phyloP scores from a whole-genome alignment of 192 early-diverging fungal genomes.

The Chytriomyces sp. region DNA sequence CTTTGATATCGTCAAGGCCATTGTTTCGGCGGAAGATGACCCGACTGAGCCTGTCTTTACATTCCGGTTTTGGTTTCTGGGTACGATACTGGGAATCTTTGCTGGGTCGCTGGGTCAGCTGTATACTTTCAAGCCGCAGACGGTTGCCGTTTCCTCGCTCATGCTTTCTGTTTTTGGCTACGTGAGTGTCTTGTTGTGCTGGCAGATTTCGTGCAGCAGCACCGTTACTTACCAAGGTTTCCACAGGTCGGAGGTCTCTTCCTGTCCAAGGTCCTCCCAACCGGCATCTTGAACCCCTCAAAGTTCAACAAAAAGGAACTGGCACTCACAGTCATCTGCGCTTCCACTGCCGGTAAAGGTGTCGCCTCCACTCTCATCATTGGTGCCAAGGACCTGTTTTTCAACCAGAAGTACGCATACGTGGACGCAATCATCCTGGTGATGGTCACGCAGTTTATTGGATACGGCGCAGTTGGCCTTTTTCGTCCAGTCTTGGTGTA shows the following conservation, averaged over 20 bases:
- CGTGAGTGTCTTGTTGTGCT: not conserved
- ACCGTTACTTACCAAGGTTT: no score
- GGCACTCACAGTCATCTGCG: constrained; percentile 66
- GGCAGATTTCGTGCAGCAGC: not conserved
- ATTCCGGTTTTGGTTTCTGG: constrained; percentile 53
- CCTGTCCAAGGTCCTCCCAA: not conserved
- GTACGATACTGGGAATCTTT: constrained; percentile 50
- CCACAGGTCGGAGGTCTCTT: constrained; percentile 9
- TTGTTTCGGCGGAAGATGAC: constrained; percentile 47
- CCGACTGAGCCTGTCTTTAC: constrained; percentile 54
- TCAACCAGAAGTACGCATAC: constrained; percentile 17
- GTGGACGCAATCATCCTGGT: constrained; percentile 63
- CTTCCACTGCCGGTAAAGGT: constrained; percentile 6
- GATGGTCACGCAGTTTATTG: constrained; percentile 43
- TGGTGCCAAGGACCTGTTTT: constrained; percentile 21
- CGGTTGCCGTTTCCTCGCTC: not conserved
- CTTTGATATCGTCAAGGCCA: constrained; percentile 4
- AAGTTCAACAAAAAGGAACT: constrained; percentile 85
- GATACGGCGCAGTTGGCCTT: constrained; percentile 68
- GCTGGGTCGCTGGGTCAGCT: constrained; percentile 6
- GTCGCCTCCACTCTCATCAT: constrained; percentile 23
- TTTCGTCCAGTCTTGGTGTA: constrained; percentile 76
- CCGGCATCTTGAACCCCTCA: constrained; percentile 67
- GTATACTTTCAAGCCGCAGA: constrained; percentile 15
- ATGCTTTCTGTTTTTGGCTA: not conserved